A percentile compares a stretch with the other conserved stretches of the same genome.
Evolutionary conservation across 805 yeast genomes (phyloP).

Genomic region (Candida jianshihensis): DNA sequence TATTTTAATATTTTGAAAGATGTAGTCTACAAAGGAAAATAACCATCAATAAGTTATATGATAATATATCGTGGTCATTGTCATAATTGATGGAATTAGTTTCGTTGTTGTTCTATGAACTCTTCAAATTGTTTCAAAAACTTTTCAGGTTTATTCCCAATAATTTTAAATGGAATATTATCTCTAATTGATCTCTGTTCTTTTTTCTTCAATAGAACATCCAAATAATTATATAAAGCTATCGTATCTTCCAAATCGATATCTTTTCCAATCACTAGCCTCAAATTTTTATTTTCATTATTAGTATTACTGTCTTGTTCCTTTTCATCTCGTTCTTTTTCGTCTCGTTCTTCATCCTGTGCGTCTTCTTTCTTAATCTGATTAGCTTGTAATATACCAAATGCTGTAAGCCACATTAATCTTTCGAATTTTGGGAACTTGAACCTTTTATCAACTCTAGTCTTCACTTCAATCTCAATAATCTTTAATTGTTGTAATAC

Average conservation of each 20-base stretch:
- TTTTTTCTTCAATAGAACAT: constrained; percentile 2
- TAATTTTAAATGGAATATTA: constrained; percentile 7
- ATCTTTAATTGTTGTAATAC: constrained; percentile 52
- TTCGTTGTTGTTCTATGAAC: neutral
- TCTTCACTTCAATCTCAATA: constrained; percentile 52
- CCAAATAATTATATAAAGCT: constrained; percentile 6
- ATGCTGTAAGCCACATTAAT: constrained; percentile 61
- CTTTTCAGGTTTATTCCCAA: constrained; percentile 8
- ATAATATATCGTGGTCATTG: neutral
- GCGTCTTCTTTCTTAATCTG: too few species aligned
- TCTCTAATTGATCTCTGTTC: constrained; percentile 3
- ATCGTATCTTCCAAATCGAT: constrained; percentile 5
- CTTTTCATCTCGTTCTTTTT: too few species aligned
- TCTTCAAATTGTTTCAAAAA: constrained; percentile 5
- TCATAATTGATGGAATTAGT: neutral
- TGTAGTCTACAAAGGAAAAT: too few species aligned
- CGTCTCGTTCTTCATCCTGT: constrained; percentile 3
- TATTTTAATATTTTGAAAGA: too few species aligned
- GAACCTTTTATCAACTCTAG: constrained; percentile 70
- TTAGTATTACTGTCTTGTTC: too few species aligned
- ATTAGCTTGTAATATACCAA: constrained; percentile 5
- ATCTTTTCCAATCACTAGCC: too few species aligned
- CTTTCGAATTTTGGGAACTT: constrained; percentile 71
- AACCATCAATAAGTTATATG: too few species aligned
- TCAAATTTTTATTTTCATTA: neutral